Base-by-base conservation (phyloP, 768 basidiomycete genomes). In the Serendipita sp. region DNA sequence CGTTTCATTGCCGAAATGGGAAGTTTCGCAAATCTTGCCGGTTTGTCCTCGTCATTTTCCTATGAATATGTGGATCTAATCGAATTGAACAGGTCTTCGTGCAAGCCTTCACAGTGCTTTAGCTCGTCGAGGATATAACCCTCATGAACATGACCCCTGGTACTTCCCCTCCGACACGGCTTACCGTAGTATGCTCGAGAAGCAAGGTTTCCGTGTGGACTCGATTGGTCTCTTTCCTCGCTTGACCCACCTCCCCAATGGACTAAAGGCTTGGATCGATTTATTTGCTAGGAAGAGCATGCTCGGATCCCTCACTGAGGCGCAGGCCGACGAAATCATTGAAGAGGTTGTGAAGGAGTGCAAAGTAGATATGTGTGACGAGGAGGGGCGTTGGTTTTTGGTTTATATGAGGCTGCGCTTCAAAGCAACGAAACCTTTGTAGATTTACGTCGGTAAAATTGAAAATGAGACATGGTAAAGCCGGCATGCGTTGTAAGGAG, bases 1-100 rank as follows among this genome's bases (percentile, higher is more conserved):
- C 76, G 85, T 24, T 81, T 92, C 53, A 83, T 84, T 0, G 83
- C 79, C 28, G 91, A 92, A 72, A 84, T 90, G 80, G 86, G 89
- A 13, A 87, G 86, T 0, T 86, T 83, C 68, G 80, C 83, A 48
- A 85, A 89, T 86, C 68, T 64, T 73, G 41, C 28, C 34, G 13
- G 32, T 11, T 46, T 24, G 24, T 2, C 35, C 45, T 45, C 13
- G 5, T 7, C 41, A 24, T 1, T 24, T 24, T 24, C 24, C 24
- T 24, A 24, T 24, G 1, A 1, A 24, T 24, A 24, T 24, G 1
- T 24, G 24, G 1, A 24, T 24, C 24, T 24, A 1, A 24, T 24
- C 1, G 1, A 24, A 24, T 24, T 24, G 24, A 1, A 1, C 24
- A 24, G 24, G 24, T 1, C 72, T 90, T 32, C 76, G 88, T 64